Evolutionary conservation across 2,329 filamentous ascomycete genomes (phyloP), one percentile per base, ranked within the genome.

Genomic region (Ceratocystis huliohia): DNA sequence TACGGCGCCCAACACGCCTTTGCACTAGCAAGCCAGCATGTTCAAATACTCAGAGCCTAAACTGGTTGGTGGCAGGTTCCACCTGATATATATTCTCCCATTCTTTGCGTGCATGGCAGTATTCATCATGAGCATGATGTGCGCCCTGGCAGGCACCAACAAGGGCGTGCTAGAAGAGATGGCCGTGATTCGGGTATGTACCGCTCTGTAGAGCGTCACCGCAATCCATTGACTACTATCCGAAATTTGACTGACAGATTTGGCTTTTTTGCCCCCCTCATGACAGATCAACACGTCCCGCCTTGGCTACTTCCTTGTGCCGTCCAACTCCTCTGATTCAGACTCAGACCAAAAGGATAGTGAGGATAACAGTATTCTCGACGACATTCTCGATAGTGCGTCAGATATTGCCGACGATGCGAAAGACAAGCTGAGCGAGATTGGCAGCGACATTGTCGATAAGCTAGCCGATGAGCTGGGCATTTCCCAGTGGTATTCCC

Each of bases 401-500:
- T 45, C 61, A 33, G 65, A 68, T 20, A 13, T 70, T 5, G 63
- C 61, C 8, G 69, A 69, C 61, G 68, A 68, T 22, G 65, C 59
- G 68, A 68, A 70, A 37, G 72, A 74, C 69, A 73, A 73, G 62
- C 46, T 68, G 5, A 59, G 44, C 7, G 63, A 67, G 2, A 48
- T 65, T n/a, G 56, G 80, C 68, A 77, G 77, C 69, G 73, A 78
- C 41, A 70, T 79, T 44, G 73, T 74, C 4, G 74, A 76, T 66
- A 73, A 77, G 6, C 68, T 77, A 48, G 76, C 76, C 46, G 78
- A 77, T 66, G 70, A 77, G 64, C 72, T 81, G 33, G 79, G 79
- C 28, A 76, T 82, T 66, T 75, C 76, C 0, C 74, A 81, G 68
- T 82, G 80, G 80, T 82, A 81, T 70, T 81, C 79, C 17, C 68